These are phyloP conservation scores for Mycena alexandri DNA, from an alignment of 768 basidiomycete species.

Conservation along the genomic window DNA sequence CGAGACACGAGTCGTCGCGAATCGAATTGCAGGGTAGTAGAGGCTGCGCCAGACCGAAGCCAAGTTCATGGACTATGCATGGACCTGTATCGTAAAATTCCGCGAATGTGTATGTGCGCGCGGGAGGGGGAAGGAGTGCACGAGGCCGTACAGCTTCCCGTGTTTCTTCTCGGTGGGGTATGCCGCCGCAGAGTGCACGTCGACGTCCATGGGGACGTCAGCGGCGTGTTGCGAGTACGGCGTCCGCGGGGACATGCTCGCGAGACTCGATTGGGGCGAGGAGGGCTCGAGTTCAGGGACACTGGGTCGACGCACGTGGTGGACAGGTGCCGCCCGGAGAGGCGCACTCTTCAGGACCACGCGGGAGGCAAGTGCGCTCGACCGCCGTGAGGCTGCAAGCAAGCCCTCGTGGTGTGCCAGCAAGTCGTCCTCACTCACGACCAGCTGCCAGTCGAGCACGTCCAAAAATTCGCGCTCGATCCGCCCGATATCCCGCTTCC, in stretches of 20 bases:
- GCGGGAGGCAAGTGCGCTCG: not conserved
- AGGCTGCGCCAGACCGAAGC: no score
- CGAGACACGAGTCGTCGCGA: no score
- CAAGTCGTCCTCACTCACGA: constrained; percentile 13
- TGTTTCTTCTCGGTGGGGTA: not conserved
- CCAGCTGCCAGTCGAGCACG: constrained; percentile 32
- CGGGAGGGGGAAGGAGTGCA: no score
- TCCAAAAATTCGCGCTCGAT: constrained; percentile 32
- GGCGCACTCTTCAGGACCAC: not conserved
- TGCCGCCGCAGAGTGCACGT: constrained; percentile 23
- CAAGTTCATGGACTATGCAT: no score
- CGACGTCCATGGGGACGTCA: constrained; percentile 9
- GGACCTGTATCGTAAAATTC: no score
- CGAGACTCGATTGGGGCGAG: constrained; percentile 7
- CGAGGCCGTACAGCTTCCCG: no score
- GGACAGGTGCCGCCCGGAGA: not conserved
- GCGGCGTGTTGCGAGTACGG: not conserved
- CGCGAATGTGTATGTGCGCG: no score
- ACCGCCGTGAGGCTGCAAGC: not conserved
- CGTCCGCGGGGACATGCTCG: constrained; percentile 20
- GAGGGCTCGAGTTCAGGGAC: constrained; percentile 17
- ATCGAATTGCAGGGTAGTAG: no score
- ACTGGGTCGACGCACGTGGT: not conserved
- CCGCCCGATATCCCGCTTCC: constrained; percentile 22
- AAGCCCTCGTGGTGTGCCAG: constrained; percentile 23